Base-by-base conservation (phyloP, 2,329 filamentous ascomycete species). In the Fusarium pseudograminearum region DNA sequence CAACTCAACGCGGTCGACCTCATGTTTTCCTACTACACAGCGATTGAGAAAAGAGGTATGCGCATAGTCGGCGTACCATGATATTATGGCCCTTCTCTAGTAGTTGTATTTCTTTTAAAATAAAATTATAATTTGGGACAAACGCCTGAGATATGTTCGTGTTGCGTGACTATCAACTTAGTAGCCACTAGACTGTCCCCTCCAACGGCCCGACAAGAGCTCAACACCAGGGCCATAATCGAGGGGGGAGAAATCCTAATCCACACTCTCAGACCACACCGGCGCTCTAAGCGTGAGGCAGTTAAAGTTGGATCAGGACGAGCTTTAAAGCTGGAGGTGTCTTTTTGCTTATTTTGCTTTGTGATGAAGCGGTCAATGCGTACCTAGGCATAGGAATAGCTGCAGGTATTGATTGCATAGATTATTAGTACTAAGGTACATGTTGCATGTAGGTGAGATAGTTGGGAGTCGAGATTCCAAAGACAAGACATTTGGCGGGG, bases 321-420 rank as follows among this genome's bases (percentile, higher is more conserved):
- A 58, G 61, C 34, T 30, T 26, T 16, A n/a, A 14, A 30, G 12
- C 26, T 63, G 44, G 22, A 42, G 40, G 7, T 24, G 20, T 60
- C 26, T 53, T 57, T 53, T 50, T 65, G 40, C 45, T 55, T 61
- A 45, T 45, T 67, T 61, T 52, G 18, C 47, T 50, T 66, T 40
- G 31, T 14, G 33, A 61, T 41, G 34, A 61, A 72, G 68, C 68
- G 68, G 72, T 74, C 72, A 66, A 55, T 61, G 16, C 18, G 33
- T 30, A n/a, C n/a, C n/a, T n/a, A 36, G 24, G 14, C 16, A 40
- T 52, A 41, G 16, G 24, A 58, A 44, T 16, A 64, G 67, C 69
- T 69, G 61, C 58, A 73, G 40, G 50, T 44, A 71, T 71, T 74
- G 64, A 68, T 73, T 74, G 64, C 62, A 60, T 71, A 71, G 36